Evolutionary conservation across 306 rosid genomes (phyloP).

Genomic region (Sechiopsis laciniata): DNA sequence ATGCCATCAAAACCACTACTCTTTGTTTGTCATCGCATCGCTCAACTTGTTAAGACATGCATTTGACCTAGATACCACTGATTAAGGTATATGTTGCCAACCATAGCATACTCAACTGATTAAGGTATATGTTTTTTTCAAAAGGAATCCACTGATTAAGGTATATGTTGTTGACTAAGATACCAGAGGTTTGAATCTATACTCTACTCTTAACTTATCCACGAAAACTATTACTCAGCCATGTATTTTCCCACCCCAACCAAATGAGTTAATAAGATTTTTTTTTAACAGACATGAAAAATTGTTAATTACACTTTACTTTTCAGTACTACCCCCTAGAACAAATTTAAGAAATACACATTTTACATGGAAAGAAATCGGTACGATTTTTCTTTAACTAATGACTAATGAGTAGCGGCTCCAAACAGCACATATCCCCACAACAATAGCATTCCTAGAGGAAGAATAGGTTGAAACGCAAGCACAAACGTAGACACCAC

Average conservation of each 20-base stretch:
- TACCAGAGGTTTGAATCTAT: too few species aligned
- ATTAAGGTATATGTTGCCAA: too few species aligned
- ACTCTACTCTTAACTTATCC: background rate
- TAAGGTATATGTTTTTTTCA: too few species aligned
- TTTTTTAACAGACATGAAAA: background rate
- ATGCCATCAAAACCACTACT: too few species aligned
- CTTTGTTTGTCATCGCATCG: too few species aligned
- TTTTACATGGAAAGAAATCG: background rate
- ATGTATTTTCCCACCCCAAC: too few species aligned
- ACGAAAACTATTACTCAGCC: background rate
- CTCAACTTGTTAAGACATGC: too few species aligned
- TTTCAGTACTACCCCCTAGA: background rate
- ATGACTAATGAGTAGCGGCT: background rate
- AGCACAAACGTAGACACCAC: background rate
- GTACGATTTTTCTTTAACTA: background rate
- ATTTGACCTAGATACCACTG: too few species aligned
- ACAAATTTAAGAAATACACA: background rate
- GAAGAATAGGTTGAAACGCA: background rate
- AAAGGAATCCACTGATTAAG: too few species aligned
- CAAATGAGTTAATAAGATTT: background rate
- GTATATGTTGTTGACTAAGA: too few species aligned
- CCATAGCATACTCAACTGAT: too few species aligned
- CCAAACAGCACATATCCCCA: conserved; percentile 1
- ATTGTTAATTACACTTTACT: background rate
- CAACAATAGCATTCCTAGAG: background rate